These are phyloP conservation scores for Hyphodiscus sp. DNA, from an alignment of 2,329 filamentous ascomycete species.

Conservation along the genomic window DNA sequence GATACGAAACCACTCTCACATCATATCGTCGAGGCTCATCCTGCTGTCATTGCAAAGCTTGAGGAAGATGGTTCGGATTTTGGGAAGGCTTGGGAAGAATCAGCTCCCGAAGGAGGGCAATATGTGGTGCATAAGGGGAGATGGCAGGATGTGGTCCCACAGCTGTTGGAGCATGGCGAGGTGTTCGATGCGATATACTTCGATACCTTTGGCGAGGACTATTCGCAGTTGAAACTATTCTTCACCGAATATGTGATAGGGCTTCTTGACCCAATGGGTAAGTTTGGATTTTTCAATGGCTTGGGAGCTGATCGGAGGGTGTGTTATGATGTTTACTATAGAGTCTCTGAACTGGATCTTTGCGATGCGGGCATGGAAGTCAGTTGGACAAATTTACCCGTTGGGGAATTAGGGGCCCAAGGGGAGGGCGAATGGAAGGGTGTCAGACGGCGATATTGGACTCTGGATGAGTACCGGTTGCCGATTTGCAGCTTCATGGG, in stretches of 20 bases:
- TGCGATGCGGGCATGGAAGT: constrained; percentile 85
- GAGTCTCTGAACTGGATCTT: constrained; percentile 85
- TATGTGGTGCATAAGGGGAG: constrained; percentile 65
- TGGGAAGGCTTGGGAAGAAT: constrained; percentile 47
- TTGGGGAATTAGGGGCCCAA: constrained; percentile 46
- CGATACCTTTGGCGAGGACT: constrained; percentile 95
- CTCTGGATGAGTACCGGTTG: constrained; percentile 68
- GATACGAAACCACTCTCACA: constrained; percentile 60
- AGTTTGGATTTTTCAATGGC: constrained; percentile 85
- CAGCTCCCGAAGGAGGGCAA: constrained; percentile 48
- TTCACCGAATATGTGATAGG: constrained; percentile 83
- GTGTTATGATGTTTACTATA: constrained; percentile 94
- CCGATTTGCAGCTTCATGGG: constrained; percentile 67
- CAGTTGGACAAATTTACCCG: constrained; percentile 72
- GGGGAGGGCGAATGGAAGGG: constrained; percentile 80
- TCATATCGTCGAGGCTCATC: constrained; percentile 83
- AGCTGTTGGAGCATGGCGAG: constrained; percentile 60
- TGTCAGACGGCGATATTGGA: constrained; percentile 85
- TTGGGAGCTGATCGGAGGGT: constrained; percentile 87
- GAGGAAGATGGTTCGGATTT: constrained; percentile 35
- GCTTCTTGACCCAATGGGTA: constrained; percentile 63
- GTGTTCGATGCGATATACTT: constrained; percentile 90
- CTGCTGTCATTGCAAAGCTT: constrained; percentile 65
- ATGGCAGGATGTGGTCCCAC: constrained; percentile 76
- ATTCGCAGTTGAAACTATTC: constrained; percentile 75